Base-by-base conservation (phyloP, 2,329 filamentous ascomycete species). In the Taxawa tesnikishii region DNA sequence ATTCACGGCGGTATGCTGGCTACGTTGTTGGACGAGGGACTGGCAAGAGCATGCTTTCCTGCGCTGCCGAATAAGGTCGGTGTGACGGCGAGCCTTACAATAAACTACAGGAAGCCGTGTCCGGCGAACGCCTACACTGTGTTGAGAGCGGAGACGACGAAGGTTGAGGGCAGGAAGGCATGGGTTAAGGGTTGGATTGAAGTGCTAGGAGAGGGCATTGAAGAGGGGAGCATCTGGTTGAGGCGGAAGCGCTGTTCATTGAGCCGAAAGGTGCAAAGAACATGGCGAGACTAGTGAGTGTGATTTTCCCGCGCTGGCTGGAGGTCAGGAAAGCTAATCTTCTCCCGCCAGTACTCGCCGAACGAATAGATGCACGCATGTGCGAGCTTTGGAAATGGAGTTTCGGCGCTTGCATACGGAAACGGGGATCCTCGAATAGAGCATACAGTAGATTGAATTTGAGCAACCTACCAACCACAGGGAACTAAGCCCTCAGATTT, bases 141-240 rank as follows among this genome's bases (percentile, higher is more conserved):
- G 26, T 60, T 98, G 37, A 69, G 72, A 39, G 87, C 83, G 4
- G 72, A 75, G 51, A 94, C 87, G 13, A 77, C 73, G 7, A 87
- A 80, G 61, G 81, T 88, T 2, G 85, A 96, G 51, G 88, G 90
- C 1, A 70, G 90, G 40, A 96, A 96, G 63, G 88, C 85, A 9
- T 94, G 84, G 84, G 84, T 94, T 1, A 79, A 82, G 59, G 90
- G 84, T 2, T 72, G 74, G 44, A 77, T 96, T 46, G 85, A 94
- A 68, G 78, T 83, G 34, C 58, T 96, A 38, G 71, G 72, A 37
- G 57, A 66, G 15, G 47, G 42, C 10, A 47, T 44, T 6, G 47
- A 41, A 30, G 8, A 10, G 65, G 74, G 19, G 73, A 68, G 11
- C 68, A 87, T 29, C 55, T 94, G 37, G 84, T 80, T 6, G 83